These are phyloP conservation scores for Gonapodya sp. DNA, from an alignment of 192 early-diverging fungal genomes.

Conservation along the genomic window DNA sequence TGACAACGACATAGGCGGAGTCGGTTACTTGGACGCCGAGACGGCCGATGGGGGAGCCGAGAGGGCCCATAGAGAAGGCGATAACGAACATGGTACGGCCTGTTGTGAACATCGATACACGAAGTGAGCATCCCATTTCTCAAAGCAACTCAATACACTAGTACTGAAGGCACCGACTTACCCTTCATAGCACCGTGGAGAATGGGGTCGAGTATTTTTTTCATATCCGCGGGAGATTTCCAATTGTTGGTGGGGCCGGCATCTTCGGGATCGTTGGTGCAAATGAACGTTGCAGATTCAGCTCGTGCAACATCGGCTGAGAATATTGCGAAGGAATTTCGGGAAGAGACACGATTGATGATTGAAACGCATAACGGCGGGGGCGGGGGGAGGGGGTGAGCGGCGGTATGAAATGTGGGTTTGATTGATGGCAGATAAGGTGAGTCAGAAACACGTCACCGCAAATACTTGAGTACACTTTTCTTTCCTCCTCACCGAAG, in stretches of 20 bases:
- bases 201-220: slow-evolving; percentile 15
- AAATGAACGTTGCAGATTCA: slow-evolving; percentile 18
- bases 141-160: background rate
- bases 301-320: slow-evolving; percentile 16
- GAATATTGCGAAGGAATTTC: background rate
- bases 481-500: background rate
- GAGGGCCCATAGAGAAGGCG: slow-evolving; percentile 18
- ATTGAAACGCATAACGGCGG: too few relatives aligned
- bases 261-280: slow-evolving; percentile 14
- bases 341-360: too few relatives aligned
- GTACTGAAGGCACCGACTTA: background rate
- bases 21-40: slow-evolving; percentile 15
- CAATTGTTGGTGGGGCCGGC: slow-evolving; percentile 21
- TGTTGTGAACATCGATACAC: too few relatives aligned
- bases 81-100: slow-evolving; percentile 19
- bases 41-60: slow-evolving; percentile 11
- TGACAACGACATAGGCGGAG: slow-evolving; percentile 17
- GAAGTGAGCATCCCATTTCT: background rate
- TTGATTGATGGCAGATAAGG: background rate
- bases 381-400: too few relatives aligned
- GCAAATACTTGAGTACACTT: background rate
- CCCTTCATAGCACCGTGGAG: slow-evolving; percentile 17
- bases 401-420: background rate
- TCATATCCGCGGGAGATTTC: slow-evolving; percentile 14
- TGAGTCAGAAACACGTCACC: background rate